Conservation (phyloP, 495 filamentous ascomycete genomes). For the Hypoxylon rickii region DNA sequence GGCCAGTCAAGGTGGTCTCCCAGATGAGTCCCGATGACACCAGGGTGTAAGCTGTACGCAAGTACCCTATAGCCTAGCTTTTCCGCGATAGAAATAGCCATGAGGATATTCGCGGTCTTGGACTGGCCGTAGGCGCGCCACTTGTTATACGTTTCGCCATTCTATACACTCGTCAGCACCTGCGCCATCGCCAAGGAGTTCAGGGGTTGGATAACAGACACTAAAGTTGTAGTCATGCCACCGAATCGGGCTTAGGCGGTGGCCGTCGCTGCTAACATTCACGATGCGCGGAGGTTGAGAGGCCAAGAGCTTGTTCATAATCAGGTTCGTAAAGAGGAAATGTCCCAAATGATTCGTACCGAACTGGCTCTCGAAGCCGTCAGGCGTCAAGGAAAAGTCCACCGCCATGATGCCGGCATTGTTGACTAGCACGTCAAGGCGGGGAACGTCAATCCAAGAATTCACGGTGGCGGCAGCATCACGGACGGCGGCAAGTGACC, state of each 20-base stretch:
- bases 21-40: slow-evolving; percentile 42
- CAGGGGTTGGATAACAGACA: not conserved
- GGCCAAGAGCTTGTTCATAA: slow-evolving; percentile 53
- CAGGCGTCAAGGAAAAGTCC: slow-evolving; percentile 51
- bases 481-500: slow-evolving; percentile 50
- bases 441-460: slow-evolving; percentile 40
- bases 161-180: slow-evolving; percentile 33
- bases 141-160: slow-evolving; percentile 53
- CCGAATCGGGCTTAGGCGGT: slow-evolving; percentile 51
- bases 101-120: slow-evolving; percentile 55
- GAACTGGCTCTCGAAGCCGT: slow-evolving; percentile 71
- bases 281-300: slow-evolving; percentile 40
- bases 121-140: slow-evolving; percentile 40
- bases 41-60: slow-evolving; percentile 53
- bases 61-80: slow-evolving; percentile 42
- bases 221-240: slow-evolving; percentile 48
- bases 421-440: slow-evolving; percentile 66
- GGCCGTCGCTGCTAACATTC: slow-evolving; percentile 47
- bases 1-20: slow-evolving; percentile 37
- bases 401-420: slow-evolving; percentile 72
- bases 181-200: no score
- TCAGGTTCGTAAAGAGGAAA: slow-evolving; percentile 67
- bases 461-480: slow-evolving; percentile 42
- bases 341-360: slow-evolving; percentile 74
- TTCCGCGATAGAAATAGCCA: slow-evolving; percentile 48